Evolutionary conservation across 305 asterid genomes (phyloP).

Genomic region (Solanum hybrid): DNA sequence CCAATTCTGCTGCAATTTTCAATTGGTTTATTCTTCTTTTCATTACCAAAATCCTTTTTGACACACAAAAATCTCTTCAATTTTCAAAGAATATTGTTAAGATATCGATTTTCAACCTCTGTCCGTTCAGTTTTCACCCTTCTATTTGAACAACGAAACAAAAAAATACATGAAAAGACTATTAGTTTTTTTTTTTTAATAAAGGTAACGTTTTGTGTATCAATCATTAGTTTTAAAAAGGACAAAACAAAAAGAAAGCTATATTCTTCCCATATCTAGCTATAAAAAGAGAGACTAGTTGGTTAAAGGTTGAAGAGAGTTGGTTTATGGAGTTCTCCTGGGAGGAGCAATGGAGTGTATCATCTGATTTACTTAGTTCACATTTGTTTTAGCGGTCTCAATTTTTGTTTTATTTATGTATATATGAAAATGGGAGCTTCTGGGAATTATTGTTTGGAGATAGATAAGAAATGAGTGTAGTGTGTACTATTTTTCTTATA

Average conservation of each 20-base stretch:
- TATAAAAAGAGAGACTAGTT: neutral
- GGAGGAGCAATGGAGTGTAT: neutral
- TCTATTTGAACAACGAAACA: neutral
- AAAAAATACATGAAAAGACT: neutral
- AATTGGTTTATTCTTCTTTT: neutral
- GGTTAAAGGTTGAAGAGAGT: neutral
- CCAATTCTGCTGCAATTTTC: neutral
- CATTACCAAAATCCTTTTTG: neutral
- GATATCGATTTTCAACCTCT: neutral
- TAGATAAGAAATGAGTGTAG: neutral
- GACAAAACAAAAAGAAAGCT: neutral
- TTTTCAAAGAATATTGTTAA: neutral
- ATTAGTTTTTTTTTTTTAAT: too few species aligned
- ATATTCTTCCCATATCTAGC: neutral
- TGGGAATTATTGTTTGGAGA: neutral
- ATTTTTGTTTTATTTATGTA: neutral
- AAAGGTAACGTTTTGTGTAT: neutral
- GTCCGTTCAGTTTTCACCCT: neutral
- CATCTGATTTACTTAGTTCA: neutral
- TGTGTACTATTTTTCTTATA: neutral
- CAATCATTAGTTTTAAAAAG: neutral
- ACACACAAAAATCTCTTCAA: neutral
- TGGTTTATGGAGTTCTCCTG: neutral
- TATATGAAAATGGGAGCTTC: neutral
- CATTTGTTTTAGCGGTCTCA: neutral